Conservation (phyloP, 352 stramenopile genomes). For the Pythium inflatum region DNA sequence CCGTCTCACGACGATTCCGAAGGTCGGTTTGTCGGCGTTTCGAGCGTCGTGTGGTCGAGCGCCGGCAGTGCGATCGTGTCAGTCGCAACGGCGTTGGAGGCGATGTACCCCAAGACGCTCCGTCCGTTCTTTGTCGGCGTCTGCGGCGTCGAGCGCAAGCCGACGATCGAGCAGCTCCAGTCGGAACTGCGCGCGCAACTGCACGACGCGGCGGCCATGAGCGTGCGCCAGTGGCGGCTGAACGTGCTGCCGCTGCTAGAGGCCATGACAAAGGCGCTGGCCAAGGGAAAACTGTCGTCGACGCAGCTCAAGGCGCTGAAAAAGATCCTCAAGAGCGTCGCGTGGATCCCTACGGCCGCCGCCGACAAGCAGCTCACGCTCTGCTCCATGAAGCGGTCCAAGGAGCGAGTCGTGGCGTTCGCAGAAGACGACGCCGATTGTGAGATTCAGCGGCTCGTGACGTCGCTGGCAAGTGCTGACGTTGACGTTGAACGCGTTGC, state of each 20-base stretch:
- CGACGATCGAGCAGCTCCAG: constrained; percentile 52
- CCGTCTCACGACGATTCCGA: background rate
- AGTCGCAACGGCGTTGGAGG: constrained; percentile 41
- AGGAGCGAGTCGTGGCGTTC: constrained; percentile 36
- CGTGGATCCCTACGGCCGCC: constrained; percentile 22
- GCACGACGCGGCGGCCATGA: background rate
- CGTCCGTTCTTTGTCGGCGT: constrained; percentile 68
- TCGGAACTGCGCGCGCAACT: constrained; percentile 6
- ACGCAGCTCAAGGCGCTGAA: constrained; percentile 47
- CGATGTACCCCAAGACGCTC: constrained; percentile 56
- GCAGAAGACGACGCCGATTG: constrained; percentile 1
- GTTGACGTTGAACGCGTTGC: background rate
- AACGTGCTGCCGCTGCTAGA: constrained; percentile 47
- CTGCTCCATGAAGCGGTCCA: constrained; percentile 23
- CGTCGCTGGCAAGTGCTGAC: constrained; percentile 20
- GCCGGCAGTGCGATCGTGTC: constrained; percentile 28
- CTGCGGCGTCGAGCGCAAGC: constrained; percentile 66
- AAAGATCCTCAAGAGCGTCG: constrained; percentile 26
- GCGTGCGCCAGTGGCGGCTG: constrained; percentile 33
- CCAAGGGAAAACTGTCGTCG: constrained; percentile 48
- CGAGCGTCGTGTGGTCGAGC: constrained; percentile 28
- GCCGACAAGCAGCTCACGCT: background rate
- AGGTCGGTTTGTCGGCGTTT: constrained; percentile 4
- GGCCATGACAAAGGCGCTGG: constrained; percentile 46
- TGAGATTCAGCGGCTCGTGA: constrained; percentile 29